These are phyloP conservation scores for Arabis alpina DNA, from an alignment of 345 rosid genomes.

Conservation along the genomic window DNA sequence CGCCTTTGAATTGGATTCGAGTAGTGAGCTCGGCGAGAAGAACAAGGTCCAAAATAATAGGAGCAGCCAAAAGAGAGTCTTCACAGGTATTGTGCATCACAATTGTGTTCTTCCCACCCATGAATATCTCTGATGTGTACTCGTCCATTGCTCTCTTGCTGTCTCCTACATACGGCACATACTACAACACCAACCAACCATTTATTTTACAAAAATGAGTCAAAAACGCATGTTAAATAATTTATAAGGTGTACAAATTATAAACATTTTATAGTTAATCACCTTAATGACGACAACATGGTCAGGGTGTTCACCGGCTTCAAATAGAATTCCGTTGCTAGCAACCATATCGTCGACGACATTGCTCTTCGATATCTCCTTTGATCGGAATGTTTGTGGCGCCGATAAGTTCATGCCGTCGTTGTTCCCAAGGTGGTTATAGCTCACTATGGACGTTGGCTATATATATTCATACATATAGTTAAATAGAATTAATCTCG, in stretches of 20 bases:
- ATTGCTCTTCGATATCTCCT: conserved; percentile 96
- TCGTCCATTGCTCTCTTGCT: conserved; percentile 99
- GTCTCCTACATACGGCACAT: conserved; percentile 95
- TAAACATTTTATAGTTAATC: not conserved
- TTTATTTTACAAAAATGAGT: too few species aligned
- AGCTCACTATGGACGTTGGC: conserved; percentile 98
- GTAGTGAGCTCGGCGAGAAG: conserved; percentile 95
- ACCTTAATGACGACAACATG: conserved; percentile 99
- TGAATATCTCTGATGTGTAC: conserved; percentile 96
- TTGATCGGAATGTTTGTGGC: conserved; percentile 94
- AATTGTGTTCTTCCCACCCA: conserved; percentile 95
- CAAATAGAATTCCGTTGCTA: conserved; percentile 87
- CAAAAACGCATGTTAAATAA: too few species aligned
- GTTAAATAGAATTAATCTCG: not conserved
- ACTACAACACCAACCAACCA: conserved; percentile 49
- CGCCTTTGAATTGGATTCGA: conserved; percentile 82
- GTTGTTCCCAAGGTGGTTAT: conserved; percentile 96
- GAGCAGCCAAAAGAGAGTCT: conserved; percentile 98
- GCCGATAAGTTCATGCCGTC: conserved; percentile 99
- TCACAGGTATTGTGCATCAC: conserved; percentile 95
- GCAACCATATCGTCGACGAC: conserved; percentile 98
- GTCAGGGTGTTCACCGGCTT: conserved; percentile 97
- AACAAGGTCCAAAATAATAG: conserved; percentile 90
- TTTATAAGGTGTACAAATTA: too few species aligned
- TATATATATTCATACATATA: conserved; percentile 24